Evolutionary conservation across 371 early-diverging fungal species (phyloP), one percentile per base, ranked within the genome.

Genomic region (Mycotypha africana): DNA sequence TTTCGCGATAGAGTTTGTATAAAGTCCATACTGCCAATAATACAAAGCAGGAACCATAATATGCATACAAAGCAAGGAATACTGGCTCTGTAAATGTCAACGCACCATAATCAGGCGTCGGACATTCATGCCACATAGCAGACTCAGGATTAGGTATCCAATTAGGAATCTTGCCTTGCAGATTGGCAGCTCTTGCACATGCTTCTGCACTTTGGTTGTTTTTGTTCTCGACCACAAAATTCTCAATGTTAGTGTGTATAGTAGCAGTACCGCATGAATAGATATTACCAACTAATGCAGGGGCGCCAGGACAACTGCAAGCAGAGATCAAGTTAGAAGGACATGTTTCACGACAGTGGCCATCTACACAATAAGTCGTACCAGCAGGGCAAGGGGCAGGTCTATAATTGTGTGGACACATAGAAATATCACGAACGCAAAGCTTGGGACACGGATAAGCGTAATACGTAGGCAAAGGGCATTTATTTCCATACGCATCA

Each of bases 21-120:
- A 73, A 25, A 22, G 65, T 66, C 50, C 86, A 85, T 1, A 64
- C 44, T 10, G 77, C 42, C 16, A 75, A 52, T 40, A 82, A 57
- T 19, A 71, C 58, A 5, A 71, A 67, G 22, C 84, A 63, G 62
- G 83, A 86, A n/a, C 76, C 77, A 26, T 80, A 68, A 22, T 82
- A 80, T 5, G 68, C 60, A 32, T 67, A 56, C 16, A 75, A 44
- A 4, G 80, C 70, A 42, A 79, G 67, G 38, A 67, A 69, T n/a
- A 64, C 57, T 44, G 57, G 62, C 25, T 68, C 75, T 38, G 56
- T 45, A 43, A 54, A 68, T 1, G 37, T 70, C 25, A 81, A 58
- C 52, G 54, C 46, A 20, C 71, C 76, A 45, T 59, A 62, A 30
- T 67, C 68, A 7, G 75, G 59, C 12, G 57, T 53, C 19, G 81